Base-by-base conservation (phyloP, 192 early-diverging fungal species). In the Coemansia sp. region DNA sequence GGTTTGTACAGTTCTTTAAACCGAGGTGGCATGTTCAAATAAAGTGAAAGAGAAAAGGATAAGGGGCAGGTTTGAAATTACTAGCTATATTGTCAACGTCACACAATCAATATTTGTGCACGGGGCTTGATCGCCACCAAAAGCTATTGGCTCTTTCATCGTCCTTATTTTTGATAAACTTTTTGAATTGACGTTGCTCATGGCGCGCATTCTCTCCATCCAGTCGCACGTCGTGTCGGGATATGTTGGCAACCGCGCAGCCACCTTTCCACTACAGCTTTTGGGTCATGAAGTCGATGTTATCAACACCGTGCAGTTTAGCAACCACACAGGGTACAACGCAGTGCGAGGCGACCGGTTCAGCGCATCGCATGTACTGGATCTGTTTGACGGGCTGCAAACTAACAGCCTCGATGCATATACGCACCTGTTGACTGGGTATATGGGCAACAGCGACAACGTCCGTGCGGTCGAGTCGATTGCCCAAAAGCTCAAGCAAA, bases 221-320 rank as follows among this genome's bases (percentile, higher is more conserved):
- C 82, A 83, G 56, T 87, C 82, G 9, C 89, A 91, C 63, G 87
- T 91, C 47, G 87, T 87, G 1, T 83, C 84, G 25, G 86, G 87
- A 56, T 83, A 84, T 47, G 85, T 88, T 0, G 85, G 93, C 19
- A 96, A 98, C 86, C 92, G 93, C 64, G 90, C 93, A 8, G 91
- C 94, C 0, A 92, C 92, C 5, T 95, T 98, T 65, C 94, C 95
- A 0, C 84, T 98, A 14, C 94, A 98, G 75, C 76, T 91, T 1
- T 84, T 95, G 0, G 93, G 93, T 15, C 93, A 87, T 72, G 91
- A 98, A 60, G 95, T 98, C 14, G 94, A 96, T 67, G 89, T 93
- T 2, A 77, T 96, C 49, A 95, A 95, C 83, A 92, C 94, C 1
- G 94, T 98, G 21, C 92, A 92, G 69, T 90, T 98, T 68, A 93